Conservation (phyloP, 805 yeast genomes). For the Candida manassasensis region DNA sequence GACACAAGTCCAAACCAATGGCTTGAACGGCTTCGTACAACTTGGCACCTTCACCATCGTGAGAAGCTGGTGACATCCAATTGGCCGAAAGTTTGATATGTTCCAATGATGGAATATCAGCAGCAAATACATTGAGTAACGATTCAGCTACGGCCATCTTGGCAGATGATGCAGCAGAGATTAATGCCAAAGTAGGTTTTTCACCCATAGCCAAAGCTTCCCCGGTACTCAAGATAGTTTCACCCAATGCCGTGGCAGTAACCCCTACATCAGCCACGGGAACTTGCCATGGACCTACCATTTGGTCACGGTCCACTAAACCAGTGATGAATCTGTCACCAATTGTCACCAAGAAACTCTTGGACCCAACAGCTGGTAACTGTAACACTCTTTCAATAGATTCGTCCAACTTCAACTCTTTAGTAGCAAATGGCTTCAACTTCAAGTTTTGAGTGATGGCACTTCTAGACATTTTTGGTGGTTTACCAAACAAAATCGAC, state of each 20-base stretch:
- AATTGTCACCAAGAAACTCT: constrained; percentile 91
- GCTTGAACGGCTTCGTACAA: constrained; percentile 97
- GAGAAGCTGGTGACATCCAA: constrained; percentile 98
- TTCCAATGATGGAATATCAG: constrained; percentile 73
- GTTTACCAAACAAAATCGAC: constrained; percentile 92
- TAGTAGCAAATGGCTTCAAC: constrained; percentile 37
- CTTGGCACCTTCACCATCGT: constrained; percentile 91
- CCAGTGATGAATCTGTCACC: constrained; percentile 99
- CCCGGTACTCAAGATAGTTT: constrained; percentile 68
- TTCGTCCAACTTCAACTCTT: constrained; percentile 43
- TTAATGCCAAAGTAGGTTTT: constrained; percentile 84
- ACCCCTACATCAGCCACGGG: constrained; percentile 99
- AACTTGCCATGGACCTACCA: constrained; percentile 99
- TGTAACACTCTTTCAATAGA: constrained; percentile 79
- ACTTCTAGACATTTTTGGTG: constrained; percentile 87
- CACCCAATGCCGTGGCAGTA: constrained; percentile 85
- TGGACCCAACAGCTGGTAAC: constrained; percentile 92
- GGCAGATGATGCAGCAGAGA: constrained; percentile 86
- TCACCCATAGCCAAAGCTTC: constrained; percentile 98
- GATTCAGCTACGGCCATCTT: constrained; percentile 96
- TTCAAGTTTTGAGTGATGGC: constrained; percentile 60
- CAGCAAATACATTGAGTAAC: constrained; percentile 79
- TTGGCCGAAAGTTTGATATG: constrained; percentile 88
- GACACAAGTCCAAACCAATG: constrained; percentile 89
- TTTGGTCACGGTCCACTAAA: constrained; percentile 92